Evolutionary conservation across 140 eudicot species (phyloP).

Genomic region (Senecio squalidus): DNA sequence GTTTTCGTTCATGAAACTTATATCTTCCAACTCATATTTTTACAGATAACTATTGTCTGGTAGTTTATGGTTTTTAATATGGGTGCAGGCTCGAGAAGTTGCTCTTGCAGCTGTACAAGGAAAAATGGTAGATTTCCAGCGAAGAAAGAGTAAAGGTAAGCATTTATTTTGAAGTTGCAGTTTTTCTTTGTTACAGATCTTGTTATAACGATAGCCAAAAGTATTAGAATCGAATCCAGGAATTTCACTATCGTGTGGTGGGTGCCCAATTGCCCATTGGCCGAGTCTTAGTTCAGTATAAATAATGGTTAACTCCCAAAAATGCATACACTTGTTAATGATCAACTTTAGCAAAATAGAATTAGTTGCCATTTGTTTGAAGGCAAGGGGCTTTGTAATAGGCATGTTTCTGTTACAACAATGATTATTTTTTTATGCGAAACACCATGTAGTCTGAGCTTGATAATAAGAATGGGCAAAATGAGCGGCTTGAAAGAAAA

Average conservation of each 20-base stretch:
- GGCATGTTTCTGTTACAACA: no score
- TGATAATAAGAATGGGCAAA: no score
- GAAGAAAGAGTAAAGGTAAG: conserved; percentile 88
- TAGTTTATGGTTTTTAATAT: conserved; percentile 4
- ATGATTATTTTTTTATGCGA: no score
- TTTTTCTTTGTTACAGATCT: neutral
- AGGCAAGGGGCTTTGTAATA: no score
- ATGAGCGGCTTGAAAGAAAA: no score
- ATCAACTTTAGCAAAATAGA: no score
- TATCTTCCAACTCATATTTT: conserved; percentile 7
- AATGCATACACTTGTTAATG: no score
- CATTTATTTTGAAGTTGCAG: neutral
- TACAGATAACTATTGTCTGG: neutral
- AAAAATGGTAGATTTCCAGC: conserved; percentile 84
- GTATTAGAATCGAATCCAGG: neutral
- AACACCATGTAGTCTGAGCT: no score
- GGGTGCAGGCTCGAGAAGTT: conserved; percentile 81
- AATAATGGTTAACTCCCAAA: no score
- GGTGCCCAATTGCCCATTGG: no score
- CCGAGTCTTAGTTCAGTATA: no score
- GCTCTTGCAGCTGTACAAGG: conserved; percentile 67
- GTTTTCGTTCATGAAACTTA: conserved; percentile 6
- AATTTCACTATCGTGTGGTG: neutral
- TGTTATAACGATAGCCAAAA: neutral
- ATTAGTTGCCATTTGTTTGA: no score